Evolutionary conservation across 805 yeast genomes (phyloP), one percentile per base, ranked within the genome.

Genomic region (Lachancea cidri): DNA sequence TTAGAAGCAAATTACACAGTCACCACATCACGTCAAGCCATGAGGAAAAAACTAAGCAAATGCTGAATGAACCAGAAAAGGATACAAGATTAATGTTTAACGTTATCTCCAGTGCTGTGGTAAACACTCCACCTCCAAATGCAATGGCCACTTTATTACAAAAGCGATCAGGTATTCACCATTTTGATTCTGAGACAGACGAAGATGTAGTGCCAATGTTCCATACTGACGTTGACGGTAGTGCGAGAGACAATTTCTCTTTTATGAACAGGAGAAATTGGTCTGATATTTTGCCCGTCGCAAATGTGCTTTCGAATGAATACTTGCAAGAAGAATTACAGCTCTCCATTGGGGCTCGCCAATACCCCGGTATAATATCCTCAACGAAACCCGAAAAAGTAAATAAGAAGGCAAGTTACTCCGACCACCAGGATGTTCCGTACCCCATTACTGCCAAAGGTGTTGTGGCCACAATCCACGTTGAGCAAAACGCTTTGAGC

Each of bases 91-190:
- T 85, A 48, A 81, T 89, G 58, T 74, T 86, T 62, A 91, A 91
- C 57, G 77, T 93, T 33, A 82, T 87, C 34, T 80, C 93, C 5
- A 86, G 96, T 14, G 98, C 98, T 2, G 87, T 91, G 43, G 79
- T 83, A 20, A 91, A 91, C 60, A 79, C 93, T 0, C 96, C 98
- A 9, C 98, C 98, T 2, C 96, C 97, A 1, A 77, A 79, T 57
- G 81, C 81, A 5, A 84, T 91, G 83, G 93, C 95, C 0, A 65
- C 67, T 4, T 67, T 91, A 48, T 66, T 91, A 50, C 73, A 83
- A 60, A 77, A 72, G 52, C 70, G 96, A 52, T 72, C 85, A 11
- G 73, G 72, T 40, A 66, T 76, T 17, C 97, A 89, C 62, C 80
- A 74, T 46, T 82, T 81, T 50, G 83, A 76, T 54, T 60, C 54